Percentiles rank a stretch among this genome's conserved stretches.
Conservation (phyloP, 2,329 filamentous ascomycete genomes). For the Teratosphaeria viscida region DNA sequence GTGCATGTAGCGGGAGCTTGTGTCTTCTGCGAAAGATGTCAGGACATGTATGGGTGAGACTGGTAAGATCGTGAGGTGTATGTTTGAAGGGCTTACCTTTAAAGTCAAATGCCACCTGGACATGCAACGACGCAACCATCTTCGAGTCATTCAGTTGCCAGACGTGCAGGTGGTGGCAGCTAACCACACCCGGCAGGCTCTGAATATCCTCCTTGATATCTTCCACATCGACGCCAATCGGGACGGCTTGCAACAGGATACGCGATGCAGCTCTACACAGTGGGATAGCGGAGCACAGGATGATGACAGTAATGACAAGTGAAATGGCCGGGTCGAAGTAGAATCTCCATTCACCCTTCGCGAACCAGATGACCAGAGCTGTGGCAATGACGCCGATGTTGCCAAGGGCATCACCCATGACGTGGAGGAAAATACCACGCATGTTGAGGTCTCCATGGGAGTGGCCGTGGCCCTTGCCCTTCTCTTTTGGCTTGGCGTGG, state of each 20-base stretch:
- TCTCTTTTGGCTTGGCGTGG: constrained; percentile 64
- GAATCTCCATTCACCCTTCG: constrained; percentile 65
- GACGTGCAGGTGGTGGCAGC: constrained; percentile 91
- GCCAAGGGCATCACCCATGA: constrained; percentile 72
- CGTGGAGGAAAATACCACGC: constrained; percentile 60
- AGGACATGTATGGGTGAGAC: background rate
- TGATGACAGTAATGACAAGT: constrained; percentile 77
- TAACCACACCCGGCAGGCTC: constrained; percentile 70
- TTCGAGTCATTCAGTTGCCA: constrained; percentile 97
- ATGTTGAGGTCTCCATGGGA: constrained; percentile 88
- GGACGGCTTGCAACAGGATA: constrained; percentile 88
- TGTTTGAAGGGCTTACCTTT: constrained; percentile 47
- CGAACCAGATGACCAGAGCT: constrained; percentile 84
- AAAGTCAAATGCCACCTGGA: constrained; percentile 85
- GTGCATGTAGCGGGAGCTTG: constrained; percentile 74
- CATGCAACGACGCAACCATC: constrained; percentile 83
- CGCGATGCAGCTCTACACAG: constrained; percentile 71
- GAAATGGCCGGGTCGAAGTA: constrained; percentile 91
- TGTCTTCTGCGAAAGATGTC: constrained; percentile 58
- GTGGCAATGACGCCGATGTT: constrained; percentile 79
- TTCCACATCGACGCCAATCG: constrained; percentile 74
- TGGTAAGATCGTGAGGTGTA: background rate
- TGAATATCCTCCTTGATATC: constrained; percentile 91
- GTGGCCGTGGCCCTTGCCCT: constrained; percentile 47
- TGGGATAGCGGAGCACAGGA: constrained; percentile 62